Evolutionary conservation across 441 rosid genomes (phyloP).

Genomic region (Populus trichocarpa): DNA sequence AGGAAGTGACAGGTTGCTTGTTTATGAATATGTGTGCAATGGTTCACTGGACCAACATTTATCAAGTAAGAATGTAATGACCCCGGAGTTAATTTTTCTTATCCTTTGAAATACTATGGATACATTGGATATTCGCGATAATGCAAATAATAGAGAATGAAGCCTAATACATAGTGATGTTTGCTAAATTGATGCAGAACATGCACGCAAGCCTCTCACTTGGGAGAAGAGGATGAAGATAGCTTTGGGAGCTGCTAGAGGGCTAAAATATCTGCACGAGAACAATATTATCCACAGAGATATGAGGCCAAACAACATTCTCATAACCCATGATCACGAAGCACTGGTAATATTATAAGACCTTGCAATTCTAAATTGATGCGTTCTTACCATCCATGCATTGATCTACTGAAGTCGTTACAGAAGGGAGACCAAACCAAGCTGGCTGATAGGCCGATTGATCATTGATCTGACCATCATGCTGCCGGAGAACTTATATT

Average conservation of each 20-base stretch:
- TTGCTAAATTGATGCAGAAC: slow-evolving; percentile 42
- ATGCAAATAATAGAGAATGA: background rate
- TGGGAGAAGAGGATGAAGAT: slow-evolving; percentile 72
- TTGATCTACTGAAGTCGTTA: background rate
- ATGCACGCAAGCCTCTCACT: slow-evolving; percentile 72
- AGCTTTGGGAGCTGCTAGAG: slow-evolving; percentile 81
- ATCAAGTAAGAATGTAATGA: slow-evolving; percentile 35
- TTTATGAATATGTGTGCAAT: slow-evolving; percentile 74
- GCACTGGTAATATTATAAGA: slow-evolving; percentile 40
- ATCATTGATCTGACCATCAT: too few species aligned
- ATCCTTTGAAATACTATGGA: slow-evolving; percentile 44
- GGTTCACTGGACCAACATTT: slow-evolving; percentile 51
- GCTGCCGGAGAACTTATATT: background rate
- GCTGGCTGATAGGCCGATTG: background rate
- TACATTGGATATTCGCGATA: slow-evolving; percentile 5
- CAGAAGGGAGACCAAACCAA: background rate
- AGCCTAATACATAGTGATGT: slow-evolving; percentile 5
- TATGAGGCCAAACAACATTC: slow-evolving; percentile 57
- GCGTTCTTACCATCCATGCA: slow-evolving; percentile 38
- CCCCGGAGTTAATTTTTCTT: background rate
- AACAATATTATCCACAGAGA: slow-evolving; percentile 43
- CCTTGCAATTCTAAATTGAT: slow-evolving; percentile 10
- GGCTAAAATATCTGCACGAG: slow-evolving; percentile 58
- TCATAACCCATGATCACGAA: slow-evolving; percentile 30
- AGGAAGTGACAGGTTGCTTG: slow-evolving; percentile 85